phyloP scores from a whole-genome alignment of 2,329 filamentous ascomycete genomes.

The Ophiostoma pallidulum region DNA sequence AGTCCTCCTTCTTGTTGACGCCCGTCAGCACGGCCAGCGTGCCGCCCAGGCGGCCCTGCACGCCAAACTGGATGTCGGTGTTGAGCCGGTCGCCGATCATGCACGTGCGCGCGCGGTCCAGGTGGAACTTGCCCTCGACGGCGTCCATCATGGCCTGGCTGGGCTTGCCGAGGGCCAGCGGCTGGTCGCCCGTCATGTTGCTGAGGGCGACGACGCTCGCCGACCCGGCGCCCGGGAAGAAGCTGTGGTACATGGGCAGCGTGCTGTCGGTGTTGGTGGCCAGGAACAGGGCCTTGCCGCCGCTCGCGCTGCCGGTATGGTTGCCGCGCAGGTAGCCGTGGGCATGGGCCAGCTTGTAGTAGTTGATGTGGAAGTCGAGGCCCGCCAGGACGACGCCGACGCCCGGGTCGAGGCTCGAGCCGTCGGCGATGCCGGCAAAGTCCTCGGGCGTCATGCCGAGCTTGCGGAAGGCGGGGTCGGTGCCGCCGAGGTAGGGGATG shows the following conservation, averaged over 20 bases:
- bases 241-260: slow-evolving; percentile 65
- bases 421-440: slow-evolving; percentile 67
- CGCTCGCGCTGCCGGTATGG: slow-evolving; percentile 46
- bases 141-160: slow-evolving; percentile 99
- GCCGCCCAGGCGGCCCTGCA: slow-evolving; percentile 82
- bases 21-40: slow-evolving; percentile 88
- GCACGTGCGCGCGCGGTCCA: slow-evolving; percentile 75
- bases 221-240: slow-evolving; percentile 89
- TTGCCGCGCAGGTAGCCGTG: slow-evolving; percentile 78
- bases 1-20: slow-evolving; percentile 76
- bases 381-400: slow-evolving; percentile 85
- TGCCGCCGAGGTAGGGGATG: slow-evolving; percentile 75
- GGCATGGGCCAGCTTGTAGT: slow-evolving; percentile 78
- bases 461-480: slow-evolving; percentile 66
- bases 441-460: slow-evolving; percentile 67
- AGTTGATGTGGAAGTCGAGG: slow-evolving; percentile 91
- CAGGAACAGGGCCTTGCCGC: slow-evolving; percentile 79
- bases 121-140: slow-evolving; percentile 88
- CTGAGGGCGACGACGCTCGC: slow-evolving; percentile 63
- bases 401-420: slow-evolving; percentile 69
- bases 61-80: slow-evolving; percentile 92
- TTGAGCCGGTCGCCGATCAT: slow-evolving; percentile 94
- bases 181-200: slow-evolving; percentile 60
- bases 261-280: slow-evolving; percentile 92
- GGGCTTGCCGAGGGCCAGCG: slow-evolving; percentile 80